These are phyloP conservation scores for Cornus kousa DNA, from an alignment of 148 eudicot species.

Conservation along the genomic window DNA sequence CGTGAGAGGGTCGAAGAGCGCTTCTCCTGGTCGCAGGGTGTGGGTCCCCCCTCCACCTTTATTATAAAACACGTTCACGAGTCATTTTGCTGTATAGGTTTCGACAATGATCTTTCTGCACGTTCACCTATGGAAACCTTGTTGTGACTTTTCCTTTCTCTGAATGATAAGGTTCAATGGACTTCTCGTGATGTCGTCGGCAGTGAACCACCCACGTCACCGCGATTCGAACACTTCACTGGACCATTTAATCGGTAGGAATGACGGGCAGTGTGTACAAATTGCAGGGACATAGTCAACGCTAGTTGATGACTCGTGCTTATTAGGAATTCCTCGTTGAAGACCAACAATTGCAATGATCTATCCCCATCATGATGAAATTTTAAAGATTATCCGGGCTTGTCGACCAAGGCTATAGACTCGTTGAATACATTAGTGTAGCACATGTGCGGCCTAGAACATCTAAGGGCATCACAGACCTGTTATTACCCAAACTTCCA, in stretches of 20 bases:
- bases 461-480: constrained; percentile 33
- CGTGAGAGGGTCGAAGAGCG: no score
- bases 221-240: constrained; percentile 32
- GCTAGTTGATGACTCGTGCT: constrained; percentile 35
- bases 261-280: constrained; percentile 7
- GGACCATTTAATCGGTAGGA: constrained; percentile 20
- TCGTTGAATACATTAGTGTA: constrained; percentile 39
- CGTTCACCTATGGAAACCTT: constrained; percentile 50
- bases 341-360: constrained; percentile 63
- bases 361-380: constrained; percentile 58
- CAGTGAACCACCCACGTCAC: constrained; percentile 27
- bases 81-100: constrained; percentile 11
- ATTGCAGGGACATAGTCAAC: constrained; percentile 10
- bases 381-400: constrained; percentile 50
- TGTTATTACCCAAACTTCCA: constrained; percentile 23
- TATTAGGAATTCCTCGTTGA: constrained; percentile 56
- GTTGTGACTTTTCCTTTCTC: constrained; percentile 47
- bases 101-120: constrained; percentile 48
- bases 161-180: constrained; percentile 37
- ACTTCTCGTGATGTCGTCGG: constrained; percentile 31
- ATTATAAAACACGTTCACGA: no score
- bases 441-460: constrained; percentile 29
- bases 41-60: no score
- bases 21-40: no score
- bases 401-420: constrained; percentile 36